Conservation (phyloP, 306 rosid species). For the Trifolium pratense region DNA sequence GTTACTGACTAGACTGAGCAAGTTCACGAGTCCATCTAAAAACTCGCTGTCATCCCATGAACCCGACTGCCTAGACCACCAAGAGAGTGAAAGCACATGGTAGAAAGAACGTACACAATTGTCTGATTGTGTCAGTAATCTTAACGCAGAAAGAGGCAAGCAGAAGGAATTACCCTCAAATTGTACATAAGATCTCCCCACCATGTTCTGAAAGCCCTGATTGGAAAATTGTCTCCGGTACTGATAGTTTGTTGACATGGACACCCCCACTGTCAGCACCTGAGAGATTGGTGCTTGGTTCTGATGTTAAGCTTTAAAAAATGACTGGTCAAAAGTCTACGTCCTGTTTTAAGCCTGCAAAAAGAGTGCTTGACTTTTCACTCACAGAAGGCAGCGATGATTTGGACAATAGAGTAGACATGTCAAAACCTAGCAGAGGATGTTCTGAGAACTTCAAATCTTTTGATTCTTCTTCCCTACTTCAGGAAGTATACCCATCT, state of each 20-base stretch:
- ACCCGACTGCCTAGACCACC: slow-evolving; percentile 38
- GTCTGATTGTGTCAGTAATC: too few species aligned
- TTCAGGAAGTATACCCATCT: slow-evolving; percentile 57
- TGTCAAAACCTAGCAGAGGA: slow-evolving; percentile 39
- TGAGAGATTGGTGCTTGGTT: slow-evolving; percentile 48
- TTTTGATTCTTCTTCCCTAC: slow-evolving; percentile 39
- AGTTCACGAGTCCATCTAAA: slow-evolving; percentile 34
- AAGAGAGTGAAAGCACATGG: slow-evolving; percentile 30
- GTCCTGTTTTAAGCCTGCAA: slow-evolving; percentile 55
- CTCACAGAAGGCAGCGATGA: slow-evolving; percentile 47
- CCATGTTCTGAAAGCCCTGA: too few species aligned
- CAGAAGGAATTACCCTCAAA: too few species aligned
- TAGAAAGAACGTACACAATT: slow-evolving; percentile 40
- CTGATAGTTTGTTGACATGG: slow-evolving; percentile 43
- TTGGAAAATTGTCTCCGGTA: too few species aligned
- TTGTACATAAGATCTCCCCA: too few species aligned
- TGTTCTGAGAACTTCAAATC: slow-evolving; percentile 27
- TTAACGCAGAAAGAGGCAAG: too few species aligned
- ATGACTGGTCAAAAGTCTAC: slow-evolving; percentile 41
- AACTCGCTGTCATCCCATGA: slow-evolving; percentile 33
- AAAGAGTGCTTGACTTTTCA: slow-evolving; percentile 69
- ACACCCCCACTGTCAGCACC: slow-evolving; percentile 67
- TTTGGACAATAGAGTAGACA: slow-evolving; percentile 38
- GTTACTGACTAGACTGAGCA: slow-evolving; percentile 41
- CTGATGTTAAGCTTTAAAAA: slow-evolving; percentile 46